phyloP scores from a whole-genome alignment of 495 filamentous ascomycete genomes.

The Darksidea phi region DNA sequence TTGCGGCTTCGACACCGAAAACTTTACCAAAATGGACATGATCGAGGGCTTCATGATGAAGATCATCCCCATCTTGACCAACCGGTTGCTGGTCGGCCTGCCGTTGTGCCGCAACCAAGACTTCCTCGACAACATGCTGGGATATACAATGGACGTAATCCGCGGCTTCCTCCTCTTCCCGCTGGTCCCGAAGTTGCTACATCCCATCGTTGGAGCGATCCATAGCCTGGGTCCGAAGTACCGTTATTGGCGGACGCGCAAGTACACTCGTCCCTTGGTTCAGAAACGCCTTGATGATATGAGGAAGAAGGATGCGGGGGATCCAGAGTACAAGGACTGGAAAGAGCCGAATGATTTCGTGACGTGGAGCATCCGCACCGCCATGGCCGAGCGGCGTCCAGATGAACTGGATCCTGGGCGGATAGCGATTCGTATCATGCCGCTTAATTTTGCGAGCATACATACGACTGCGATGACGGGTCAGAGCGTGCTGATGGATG shows the following conservation, averaged over 20 bases:
- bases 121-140: not conserved
- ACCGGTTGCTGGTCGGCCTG: constrained; percentile 46
- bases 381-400: not conserved
- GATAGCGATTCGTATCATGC: constrained; percentile 7
- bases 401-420: constrained; percentile 4
- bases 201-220: not conserved
- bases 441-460: not conserved
- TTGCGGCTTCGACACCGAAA: constrained; percentile 38
- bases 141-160: not conserved
- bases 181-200: not conserved
- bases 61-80: constrained; percentile 42
- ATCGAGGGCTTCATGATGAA: constrained; percentile 36
- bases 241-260: not conserved
- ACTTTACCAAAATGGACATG: constrained; percentile 40
- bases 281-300: constrained; percentile 5
- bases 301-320: not conserved
- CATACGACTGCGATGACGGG: not conserved
- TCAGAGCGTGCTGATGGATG: not conserved
- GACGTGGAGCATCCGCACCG: not conserved
- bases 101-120: constrained; percentile 39
- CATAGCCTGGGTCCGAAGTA: not conserved
- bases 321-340: not conserved
- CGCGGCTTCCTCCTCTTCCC: not conserved
- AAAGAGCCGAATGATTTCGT: not conserved
- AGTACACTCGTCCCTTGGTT: constrained; percentile 5